Base-by-base conservation (phyloP, 2,329 filamentous ascomycete species). In the Nemania serpens region DNA sequence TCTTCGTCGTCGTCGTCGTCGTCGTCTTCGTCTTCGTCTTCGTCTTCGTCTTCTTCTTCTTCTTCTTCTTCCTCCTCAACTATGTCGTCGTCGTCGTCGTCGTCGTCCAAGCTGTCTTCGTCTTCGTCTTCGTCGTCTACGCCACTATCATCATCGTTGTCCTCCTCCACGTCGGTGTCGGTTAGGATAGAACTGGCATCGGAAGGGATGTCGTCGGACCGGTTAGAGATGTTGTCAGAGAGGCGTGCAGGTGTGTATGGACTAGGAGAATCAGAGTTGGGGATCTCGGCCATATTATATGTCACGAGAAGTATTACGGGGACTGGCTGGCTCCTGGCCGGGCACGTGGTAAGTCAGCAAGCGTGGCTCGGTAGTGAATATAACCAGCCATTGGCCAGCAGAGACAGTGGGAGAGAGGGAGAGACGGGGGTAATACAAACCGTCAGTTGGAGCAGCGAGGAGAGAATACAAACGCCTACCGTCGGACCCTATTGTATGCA, bases 281-380 rank as follows among this genome's bases (percentile, higher is more conserved):
- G 36, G 36, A 66, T 61, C 62, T 70, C 69, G 50, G 62, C 67
- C 69, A 70, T 70, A 57, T 36, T 64, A 56, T 37, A 22, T 45
- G 2, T 13, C 41, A 20, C 39, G 34, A n/a, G 12, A 18, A 5
- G 39, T 11, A 37, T 15, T n/a, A 22, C 36, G 11, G 29, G 37
- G 45, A 39, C 22, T 53, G 37, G 33, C 22, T 53, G 37, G 33
- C 45, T 48, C 43, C 25, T 54, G 15, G 48, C 45, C 53, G 20
- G 20, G 36, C 15, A 39, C n/a, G 47, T 9, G 22, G 25, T n/a
- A 12, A 13, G 17, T 50, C 13, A 51, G 41, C 20, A 22, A 12
- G 42, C 25, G 54, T 37, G 46, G 46, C 18, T 29, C 25, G 25
- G 25, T 29, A 29, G 7, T 29, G 25, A 4, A 29, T 36, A 13